Conservation (phyloP, 495 filamentous ascomycete genomes). For the Aspergillus hancockii region DNA sequence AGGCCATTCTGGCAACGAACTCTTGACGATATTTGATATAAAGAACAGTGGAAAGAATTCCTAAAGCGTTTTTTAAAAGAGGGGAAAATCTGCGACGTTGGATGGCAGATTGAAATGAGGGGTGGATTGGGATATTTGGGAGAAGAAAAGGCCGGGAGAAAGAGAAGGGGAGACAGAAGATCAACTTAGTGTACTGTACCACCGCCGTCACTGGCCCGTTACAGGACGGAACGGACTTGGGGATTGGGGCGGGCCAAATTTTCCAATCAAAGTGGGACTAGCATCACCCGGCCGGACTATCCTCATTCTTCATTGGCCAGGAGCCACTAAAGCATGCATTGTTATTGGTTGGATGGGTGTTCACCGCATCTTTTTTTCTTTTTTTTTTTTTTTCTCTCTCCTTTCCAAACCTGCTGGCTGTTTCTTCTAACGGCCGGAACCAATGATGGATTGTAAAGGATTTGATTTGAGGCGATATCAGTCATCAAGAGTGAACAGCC, state of each 20-base stretch:
- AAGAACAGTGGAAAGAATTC: constrained; percentile 26
- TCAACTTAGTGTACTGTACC: constrained; percentile 15
- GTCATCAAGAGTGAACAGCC: neutral
- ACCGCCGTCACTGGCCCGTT: constrained; percentile 15
- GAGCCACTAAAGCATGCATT: constrained; percentile 16
- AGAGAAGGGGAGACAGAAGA: constrained; percentile 31
- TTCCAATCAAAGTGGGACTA: constrained; percentile 22
- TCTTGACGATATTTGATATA: constrained; percentile 75
- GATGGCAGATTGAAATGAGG: constrained; percentile 21
- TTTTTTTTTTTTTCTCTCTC: constrained; percentile 11
- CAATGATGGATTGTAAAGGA: constrained; percentile 3
- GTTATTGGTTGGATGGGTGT: constrained; percentile 34
- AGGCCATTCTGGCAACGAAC: constrained; percentile 76
- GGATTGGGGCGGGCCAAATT: constrained; percentile 28
- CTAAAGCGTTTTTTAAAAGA: constrained; percentile 32
- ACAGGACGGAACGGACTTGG: constrained; percentile 19
- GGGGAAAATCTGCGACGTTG: constrained; percentile 19
- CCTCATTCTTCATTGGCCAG: constrained; percentile 27
- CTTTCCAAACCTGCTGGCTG: neutral
- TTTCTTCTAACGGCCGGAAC: neutral
- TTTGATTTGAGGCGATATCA: constrained; percentile 2
- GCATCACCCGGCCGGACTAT: constrained; percentile 10
- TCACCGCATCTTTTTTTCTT: constrained; percentile 43
- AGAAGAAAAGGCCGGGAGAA: constrained; percentile 31
- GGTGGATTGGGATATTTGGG: constrained; percentile 25